Percentiles rank a stretch among this genome's conserved stretches.
phyloP scores from a whole-genome alignment of 768 basidiomycete genomes.

The Chiua virens region DNA sequence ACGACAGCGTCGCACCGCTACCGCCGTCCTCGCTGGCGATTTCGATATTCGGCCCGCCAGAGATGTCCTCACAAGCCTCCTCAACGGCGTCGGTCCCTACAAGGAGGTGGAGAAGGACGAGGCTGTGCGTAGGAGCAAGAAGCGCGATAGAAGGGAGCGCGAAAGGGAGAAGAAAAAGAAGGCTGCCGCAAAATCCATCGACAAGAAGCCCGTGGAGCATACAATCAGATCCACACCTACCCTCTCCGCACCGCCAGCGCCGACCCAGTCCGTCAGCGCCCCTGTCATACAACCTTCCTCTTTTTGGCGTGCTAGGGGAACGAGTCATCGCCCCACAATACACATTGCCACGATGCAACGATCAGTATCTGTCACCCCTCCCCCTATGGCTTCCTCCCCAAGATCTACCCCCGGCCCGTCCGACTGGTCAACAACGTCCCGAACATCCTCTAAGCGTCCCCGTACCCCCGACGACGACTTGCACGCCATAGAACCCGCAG shows the following conservation, averaged over 20 bases:
- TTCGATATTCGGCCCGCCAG: slow-evolving; percentile 68
- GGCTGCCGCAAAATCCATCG: slow-evolving; percentile 35
- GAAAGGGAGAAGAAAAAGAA: slow-evolving; percentile 50
- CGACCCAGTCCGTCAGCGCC: slow-evolving; percentile 28
- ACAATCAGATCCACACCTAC: slow-evolving; percentile 15
- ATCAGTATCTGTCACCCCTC: slow-evolving; percentile 73
- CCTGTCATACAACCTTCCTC: slow-evolving; percentile 41
- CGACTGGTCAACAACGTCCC: slow-evolving; percentile 68
- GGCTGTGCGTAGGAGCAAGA: slow-evolving; percentile 53
- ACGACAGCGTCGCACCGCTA: slow-evolving; percentile 61
- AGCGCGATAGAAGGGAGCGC: slow-evolving; percentile 47
- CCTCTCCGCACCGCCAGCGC: slow-evolving; percentile 13
- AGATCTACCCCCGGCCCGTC: slow-evolving; percentile 76
- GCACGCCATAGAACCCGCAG: slow-evolving; percentile 30
- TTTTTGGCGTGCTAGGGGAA: slow-evolving; percentile 61
- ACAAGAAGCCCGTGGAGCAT: slow-evolving; percentile 29
- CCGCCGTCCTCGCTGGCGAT: slow-evolving; percentile 70
- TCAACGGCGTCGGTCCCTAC: slow-evolving; percentile 74
- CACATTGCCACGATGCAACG: slow-evolving; percentile 69
- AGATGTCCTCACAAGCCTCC: slow-evolving; percentile 76
- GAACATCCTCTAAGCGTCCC: slow-evolving; percentile 79
- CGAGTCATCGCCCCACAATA: slow-evolving; percentile 52
- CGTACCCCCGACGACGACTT: slow-evolving; percentile 70
- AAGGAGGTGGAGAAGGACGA: slow-evolving; percentile 62
- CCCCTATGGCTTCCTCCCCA: slow-evolving; percentile 64